Conservation (phyloP, 768 basidiomycete genomes). For the Russula vinacea region DNA sequence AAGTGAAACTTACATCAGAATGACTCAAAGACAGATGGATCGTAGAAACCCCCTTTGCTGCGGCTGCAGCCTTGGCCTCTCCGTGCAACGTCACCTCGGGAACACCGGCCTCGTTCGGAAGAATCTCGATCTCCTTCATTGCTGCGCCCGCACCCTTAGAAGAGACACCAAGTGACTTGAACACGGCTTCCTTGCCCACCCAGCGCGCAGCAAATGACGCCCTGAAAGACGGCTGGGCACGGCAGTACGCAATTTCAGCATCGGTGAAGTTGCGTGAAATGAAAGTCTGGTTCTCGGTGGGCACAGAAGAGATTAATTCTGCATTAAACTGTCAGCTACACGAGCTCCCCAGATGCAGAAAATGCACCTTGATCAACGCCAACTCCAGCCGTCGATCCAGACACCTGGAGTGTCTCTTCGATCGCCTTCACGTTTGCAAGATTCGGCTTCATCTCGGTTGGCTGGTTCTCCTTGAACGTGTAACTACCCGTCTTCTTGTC, state of each 20-base stretch:
- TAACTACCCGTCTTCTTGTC: conserved; percentile 86
- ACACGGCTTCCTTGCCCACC: conserved; percentile 96
- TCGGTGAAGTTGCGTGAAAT: conserved; percentile 90
- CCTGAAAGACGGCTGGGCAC: conserved; percentile 74
- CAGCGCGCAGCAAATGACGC: conserved; percentile 96
- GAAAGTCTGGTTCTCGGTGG: conserved; percentile 85
- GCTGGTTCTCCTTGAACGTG: conserved; percentile 66
- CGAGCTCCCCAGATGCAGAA: conserved; percentile 20
- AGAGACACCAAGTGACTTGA: conserved; percentile 89
- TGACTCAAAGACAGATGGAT: conserved; percentile 88
- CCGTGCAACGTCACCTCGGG: conserved; percentile 77
- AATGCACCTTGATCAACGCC: conserved; percentile 82
- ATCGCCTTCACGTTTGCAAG: conserved; percentile 65
- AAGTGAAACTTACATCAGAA: conserved; percentile 67
- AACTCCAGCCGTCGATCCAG: conserved; percentile 62
- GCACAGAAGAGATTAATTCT: conserved; percentile 92
- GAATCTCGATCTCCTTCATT: conserved; percentile 97
- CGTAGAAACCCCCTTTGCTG: conserved; percentile 64
- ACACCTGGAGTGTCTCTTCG: conserved; percentile 48
- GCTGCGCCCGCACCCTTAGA: conserved; percentile 90
- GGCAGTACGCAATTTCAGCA: conserved; percentile 83
- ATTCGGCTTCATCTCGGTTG: conserved; percentile 51
- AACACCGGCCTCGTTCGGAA: conserved; percentile 72
- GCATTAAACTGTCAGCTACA: conserved; percentile 19
- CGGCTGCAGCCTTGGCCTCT: conserved; percentile 72